phyloP scores from a whole-genome alignment of 306 rosid genomes.

The Ochetophila trinervis region DNA sequence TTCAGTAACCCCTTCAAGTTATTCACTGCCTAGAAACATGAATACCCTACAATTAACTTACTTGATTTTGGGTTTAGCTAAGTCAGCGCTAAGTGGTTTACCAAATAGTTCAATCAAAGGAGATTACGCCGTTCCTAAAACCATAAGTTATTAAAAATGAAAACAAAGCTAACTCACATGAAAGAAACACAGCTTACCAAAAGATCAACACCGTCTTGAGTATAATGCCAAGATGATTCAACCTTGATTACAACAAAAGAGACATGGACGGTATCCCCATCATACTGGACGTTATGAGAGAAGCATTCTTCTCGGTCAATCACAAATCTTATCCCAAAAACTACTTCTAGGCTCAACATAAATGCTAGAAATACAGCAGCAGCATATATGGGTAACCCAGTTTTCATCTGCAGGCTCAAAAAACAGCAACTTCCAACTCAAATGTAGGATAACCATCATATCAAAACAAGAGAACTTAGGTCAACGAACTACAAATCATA shows the following conservation, averaged over 20 bases:
- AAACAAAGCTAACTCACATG: neutral
- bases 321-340: constrained; percentile 66
- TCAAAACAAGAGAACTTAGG: no score
- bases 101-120: neutral
- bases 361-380: constrained; percentile 26
- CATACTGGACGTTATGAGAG: constrained; percentile 44
- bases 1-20: no score
- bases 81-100: neutral
- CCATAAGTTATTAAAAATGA: neutral
- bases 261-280: constrained; percentile 57
- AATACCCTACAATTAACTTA: no score
- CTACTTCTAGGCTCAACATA: constrained; percentile 33
- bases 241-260: constrained; percentile 62
- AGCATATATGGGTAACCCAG: constrained; percentile 25
- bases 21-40: no score
- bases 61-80: neutral
- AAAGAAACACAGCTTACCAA: constrained; percentile 32
- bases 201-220: constrained; percentile 51
- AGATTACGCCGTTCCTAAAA: neutral
- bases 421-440: no score
- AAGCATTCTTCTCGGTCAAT: constrained; percentile 63
- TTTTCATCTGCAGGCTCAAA: constrained; percentile 35
- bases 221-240: constrained; percentile 51
- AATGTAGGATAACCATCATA: no score
- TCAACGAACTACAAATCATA: no score